phyloP scores from a whole-genome alignment of 495 filamentous ascomycete species.

The Neurospora africana region DNA sequence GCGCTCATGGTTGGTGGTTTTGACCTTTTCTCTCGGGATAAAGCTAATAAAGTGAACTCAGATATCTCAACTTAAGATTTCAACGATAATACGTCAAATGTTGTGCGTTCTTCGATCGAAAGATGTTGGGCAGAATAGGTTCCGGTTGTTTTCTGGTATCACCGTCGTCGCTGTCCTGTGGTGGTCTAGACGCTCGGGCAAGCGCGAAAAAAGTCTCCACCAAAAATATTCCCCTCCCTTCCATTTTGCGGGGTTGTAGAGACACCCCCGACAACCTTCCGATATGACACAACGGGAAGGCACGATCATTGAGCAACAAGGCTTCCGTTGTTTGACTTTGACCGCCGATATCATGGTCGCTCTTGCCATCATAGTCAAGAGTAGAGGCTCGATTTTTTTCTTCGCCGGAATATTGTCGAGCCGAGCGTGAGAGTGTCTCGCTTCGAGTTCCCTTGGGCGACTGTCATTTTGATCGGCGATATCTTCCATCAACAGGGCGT shows the following conservation, averaged over 20 bases:
- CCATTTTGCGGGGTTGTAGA: not conserved
- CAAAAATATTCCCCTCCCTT: not conserved
- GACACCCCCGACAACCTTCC: not conserved
- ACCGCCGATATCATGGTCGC: not conserved
- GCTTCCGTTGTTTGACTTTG: not conserved
- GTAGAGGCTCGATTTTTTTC: not conserved
- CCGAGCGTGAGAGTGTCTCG: not conserved
- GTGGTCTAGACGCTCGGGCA: not conserved
- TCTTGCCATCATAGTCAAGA: not conserved
- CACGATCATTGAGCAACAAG: not conserved
- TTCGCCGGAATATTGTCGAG: not conserved
- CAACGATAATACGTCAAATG: not conserved
- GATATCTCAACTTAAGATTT: not conserved
- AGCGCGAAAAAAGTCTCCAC: not conserved
- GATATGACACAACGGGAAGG: not conserved
- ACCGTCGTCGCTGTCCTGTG: not conserved
- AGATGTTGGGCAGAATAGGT: not conserved
- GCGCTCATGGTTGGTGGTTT: conserved; percentile 1
- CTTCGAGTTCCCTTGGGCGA: not conserved
- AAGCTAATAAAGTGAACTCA: not conserved
- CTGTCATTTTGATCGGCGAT: not conserved
- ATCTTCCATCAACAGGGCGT: not conserved
- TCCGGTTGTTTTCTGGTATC: not conserved
- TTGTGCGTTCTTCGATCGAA: not conserved
- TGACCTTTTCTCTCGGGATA: not conserved